These are phyloP conservation scores for Camelina hispida DNA, from an alignment of 345 rosid genomes.

Conservation along the genomic window DNA sequence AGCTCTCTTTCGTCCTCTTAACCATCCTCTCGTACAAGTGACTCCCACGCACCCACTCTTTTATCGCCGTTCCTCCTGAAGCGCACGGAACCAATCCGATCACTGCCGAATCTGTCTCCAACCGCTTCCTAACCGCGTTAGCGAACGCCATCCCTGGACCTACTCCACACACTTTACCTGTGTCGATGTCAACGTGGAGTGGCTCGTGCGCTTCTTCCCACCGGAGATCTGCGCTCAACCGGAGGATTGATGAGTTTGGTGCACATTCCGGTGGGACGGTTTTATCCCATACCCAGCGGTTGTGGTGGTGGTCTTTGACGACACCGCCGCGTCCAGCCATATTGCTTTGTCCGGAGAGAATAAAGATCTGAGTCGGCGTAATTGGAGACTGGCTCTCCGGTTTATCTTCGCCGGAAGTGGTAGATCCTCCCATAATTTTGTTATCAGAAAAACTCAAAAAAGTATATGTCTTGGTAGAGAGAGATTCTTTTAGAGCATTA, in stretches of 20 bases:
- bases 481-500: not conserved
- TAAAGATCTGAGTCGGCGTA: conserved; percentile 59
- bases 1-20: conserved; percentile 64
- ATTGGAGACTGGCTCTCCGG: conserved; percentile 19
- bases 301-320: conserved; percentile 48
- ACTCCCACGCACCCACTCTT: conserved; percentile 80
- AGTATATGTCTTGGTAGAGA: not conserved
- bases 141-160: conserved; percentile 95
- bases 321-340: conserved; percentile 95
- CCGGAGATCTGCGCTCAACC: conserved; percentile 60
- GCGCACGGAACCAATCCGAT: conserved; percentile 85
- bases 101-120: conserved; percentile 11
- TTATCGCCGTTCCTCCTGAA: conserved; percentile 87
- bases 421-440: conserved; percentile 23
- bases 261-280: conserved; percentile 69
- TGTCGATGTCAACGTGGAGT: conserved; percentile 82
- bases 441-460: not conserved
- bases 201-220: conserved; percentile 83
- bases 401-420: conserved; percentile 7
- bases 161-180: conserved; percentile 67
- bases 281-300: conserved; percentile 61
- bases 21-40: conserved; percentile 74
- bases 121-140: conserved; percentile 51
- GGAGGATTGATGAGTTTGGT: conserved; percentile 61
- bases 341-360: conserved; percentile 95